These are phyloP conservation scores for Zygnema cylindricum DNA, from an alignment of 139 green algal species.

Conservation along the genomic window DNA sequence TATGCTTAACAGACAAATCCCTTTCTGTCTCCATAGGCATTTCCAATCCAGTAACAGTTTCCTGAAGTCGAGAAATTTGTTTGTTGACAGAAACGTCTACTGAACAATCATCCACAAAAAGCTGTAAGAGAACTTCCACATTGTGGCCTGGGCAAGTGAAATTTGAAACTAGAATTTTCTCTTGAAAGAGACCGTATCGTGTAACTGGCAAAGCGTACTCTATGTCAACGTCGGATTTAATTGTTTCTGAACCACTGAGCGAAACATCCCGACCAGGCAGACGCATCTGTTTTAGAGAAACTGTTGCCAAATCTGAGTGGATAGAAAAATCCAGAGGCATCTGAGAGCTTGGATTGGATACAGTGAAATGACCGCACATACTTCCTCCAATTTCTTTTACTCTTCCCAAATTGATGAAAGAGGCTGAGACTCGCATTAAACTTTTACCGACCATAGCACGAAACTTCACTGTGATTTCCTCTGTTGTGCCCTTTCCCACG, in stretches of 20 bases:
- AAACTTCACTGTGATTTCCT: slow-evolving; percentile 22
- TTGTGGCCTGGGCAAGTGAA: neutral
- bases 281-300: neutral
- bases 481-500: neutral
- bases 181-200: slow-evolving; percentile 3
- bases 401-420: neutral
- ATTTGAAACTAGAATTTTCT: neutral
- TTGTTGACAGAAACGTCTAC: neutral
- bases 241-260: neutral
- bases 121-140: neutral
- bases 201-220: neutral
- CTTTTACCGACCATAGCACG: slow-evolving; percentile 10
- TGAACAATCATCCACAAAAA: slow-evolving; percentile 23
- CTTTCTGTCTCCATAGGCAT: too few species aligned
- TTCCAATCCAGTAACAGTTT: too few species aligned
- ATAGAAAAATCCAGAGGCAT: slow-evolving; percentile 8
- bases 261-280: neutral
- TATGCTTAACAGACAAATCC: too few species aligned
- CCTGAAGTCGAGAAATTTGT: too few species aligned
- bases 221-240: neutral
- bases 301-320: neutral
- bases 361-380: slow-evolving; percentile 17
- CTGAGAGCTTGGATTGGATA: slow-evolving; percentile 6
- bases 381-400: slow-evolving; percentile 2
- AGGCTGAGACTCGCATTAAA: neutral